Conservation (phyloP, 371 early-diverging fungal species). For the Mucor saturninus region DNA sequence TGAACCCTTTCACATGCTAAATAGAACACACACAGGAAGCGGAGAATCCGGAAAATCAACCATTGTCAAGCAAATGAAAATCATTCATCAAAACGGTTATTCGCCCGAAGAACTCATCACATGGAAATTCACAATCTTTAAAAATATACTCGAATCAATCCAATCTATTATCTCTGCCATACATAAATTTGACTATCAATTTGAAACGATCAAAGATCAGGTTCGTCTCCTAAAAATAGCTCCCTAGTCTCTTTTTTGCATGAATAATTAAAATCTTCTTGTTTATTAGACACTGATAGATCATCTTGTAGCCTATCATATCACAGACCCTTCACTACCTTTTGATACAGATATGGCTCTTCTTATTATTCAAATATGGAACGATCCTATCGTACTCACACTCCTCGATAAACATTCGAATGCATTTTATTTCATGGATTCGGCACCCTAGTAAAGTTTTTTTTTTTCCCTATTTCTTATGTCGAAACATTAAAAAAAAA, state of each 20-base stretch:
- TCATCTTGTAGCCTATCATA: neutral
- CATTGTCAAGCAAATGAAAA: slow-evolving; percentile 93
- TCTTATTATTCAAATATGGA: slow-evolving; percentile 71
- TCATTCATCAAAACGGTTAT: slow-evolving; percentile 91
- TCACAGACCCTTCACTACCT: slow-evolving; percentile 11
- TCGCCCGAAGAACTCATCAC: slow-evolving; percentile 74
- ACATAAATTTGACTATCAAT: slow-evolving; percentile 29
- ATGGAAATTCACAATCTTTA: slow-evolving; percentile 75
- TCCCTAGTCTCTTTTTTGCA: neutral
- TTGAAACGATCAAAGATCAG: slow-evolving; percentile 10
- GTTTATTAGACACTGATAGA: neutral
- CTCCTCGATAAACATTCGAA: slow-evolving; percentile 61
- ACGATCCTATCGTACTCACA: slow-evolving; percentile 62
- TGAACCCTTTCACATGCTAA: too few species aligned
- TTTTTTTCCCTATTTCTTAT: neutral
- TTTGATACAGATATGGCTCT: slow-evolving; percentile 47
- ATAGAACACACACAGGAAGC: slow-evolving; percentile 56
- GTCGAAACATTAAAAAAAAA: neutral
- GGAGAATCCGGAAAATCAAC: slow-evolving; percentile 93
- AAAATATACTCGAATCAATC: slow-evolving; percentile 80
- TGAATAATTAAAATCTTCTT: neutral
- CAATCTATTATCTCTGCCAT: slow-evolving; percentile 69
- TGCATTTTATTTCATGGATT: slow-evolving; percentile 85
- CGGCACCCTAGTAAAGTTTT: slow-evolving; percentile 71
- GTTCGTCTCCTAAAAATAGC: neutral